Evolutionary conservation across 2,329 filamentous ascomycete species (phyloP), one percentile per base, ranked within the genome.

Genomic region (Ophiostoma angusticollis): DNA sequence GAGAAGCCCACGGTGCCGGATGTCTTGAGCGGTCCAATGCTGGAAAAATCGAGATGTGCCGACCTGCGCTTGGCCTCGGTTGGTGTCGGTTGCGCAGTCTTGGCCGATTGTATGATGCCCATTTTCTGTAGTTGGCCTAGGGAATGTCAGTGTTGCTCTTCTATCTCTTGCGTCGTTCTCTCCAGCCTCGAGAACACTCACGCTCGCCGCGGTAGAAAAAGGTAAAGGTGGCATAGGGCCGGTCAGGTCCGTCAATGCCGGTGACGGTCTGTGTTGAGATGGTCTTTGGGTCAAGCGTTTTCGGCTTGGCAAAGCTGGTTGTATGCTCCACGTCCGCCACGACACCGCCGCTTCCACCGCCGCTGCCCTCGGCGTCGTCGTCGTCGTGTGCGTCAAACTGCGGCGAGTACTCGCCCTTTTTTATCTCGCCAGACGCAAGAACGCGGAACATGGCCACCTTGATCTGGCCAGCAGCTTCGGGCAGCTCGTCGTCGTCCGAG

Each of bases 211-310:
- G 77, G 58, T 98, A 98, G 62, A 96, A 85, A 59, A 98, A 98
- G 21, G 93, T 96, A 58, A 98, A 98, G 8, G 84, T 80, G 4
- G 91, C 91, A 61, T 94, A 98, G 4, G 93, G 91, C 60, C 89
- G 91, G 46, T 96, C 89, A 16, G 87, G 86, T 0, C 86, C 84
- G 58, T 98, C 91, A 46, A 96, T 93, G 14, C 89, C 91, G 8
- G 91, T 96, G n/a, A 98, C 91, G 0, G 91, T 98, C 62, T 98
- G 91, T 3, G 91, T 98, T 55, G 87, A 96, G 55, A 98, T 98
- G 3, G 85, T 86, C 63, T 95, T 95, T 0, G 89, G 89, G 62
- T 96, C 93, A 38, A 95, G 69, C 2, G 85, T 82, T 68, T 95
- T 96, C 12, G 87, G 89, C 62, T 95, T 93, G 9, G 89, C 89